Conservation (phyloP, 768 basidiomycete species). For the Phylloporus sp. region DNA sequence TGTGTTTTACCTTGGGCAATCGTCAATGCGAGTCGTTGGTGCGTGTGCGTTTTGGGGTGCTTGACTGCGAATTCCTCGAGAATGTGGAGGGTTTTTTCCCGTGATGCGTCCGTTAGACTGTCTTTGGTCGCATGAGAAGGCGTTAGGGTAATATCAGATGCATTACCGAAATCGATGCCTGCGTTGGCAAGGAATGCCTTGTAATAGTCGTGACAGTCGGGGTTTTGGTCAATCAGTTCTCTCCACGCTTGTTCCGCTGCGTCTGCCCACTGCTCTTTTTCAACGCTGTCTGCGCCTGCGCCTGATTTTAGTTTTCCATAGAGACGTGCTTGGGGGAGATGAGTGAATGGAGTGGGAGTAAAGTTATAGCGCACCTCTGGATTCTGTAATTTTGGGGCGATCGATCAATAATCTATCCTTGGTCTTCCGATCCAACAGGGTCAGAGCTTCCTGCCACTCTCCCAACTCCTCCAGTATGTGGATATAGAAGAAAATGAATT, state of each 20-base stretch:
- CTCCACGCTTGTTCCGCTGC: conserved; percentile 83
- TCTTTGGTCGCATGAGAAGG: conserved; percentile 29
- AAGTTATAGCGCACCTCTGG: conserved; percentile 46
- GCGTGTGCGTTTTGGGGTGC: conserved; percentile 65
- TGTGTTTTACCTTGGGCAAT: conserved; percentile 50
- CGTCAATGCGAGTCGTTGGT: conserved; percentile 68
- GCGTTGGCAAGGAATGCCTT: conserved; percentile 63
- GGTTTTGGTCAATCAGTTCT: conserved; percentile 77
- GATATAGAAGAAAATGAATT: conserved; percentile 76
- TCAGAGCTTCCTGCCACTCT: conserved; percentile 55
- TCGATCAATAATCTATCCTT: conserved; percentile 69
- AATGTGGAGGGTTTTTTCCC: conserved; percentile 48
- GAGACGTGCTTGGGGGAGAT: conserved; percentile 57
- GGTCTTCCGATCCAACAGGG: conserved; percentile 58
- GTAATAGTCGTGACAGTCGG: conserved; percentile 82
- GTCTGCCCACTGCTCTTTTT: conserved; percentile 39
- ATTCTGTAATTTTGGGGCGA: conserved; percentile 63
- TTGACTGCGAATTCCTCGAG: conserved; percentile 59
- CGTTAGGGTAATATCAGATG: conserved; percentile 1
- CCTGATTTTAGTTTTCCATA: conserved; percentile 50
- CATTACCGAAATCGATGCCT: conserved; percentile 62
- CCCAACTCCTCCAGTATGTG: conserved; percentile 70
- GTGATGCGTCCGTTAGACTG: conserved; percentile 45
- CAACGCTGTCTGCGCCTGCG: conserved; percentile 6
- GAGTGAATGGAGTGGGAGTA: not conserved